Percentiles rank a stretch among this genome's conserved stretches.
Evolutionary conservation across 2,329 filamentous ascomycete species (phyloP).

Genomic region (Dactylellina sp.): DNA sequence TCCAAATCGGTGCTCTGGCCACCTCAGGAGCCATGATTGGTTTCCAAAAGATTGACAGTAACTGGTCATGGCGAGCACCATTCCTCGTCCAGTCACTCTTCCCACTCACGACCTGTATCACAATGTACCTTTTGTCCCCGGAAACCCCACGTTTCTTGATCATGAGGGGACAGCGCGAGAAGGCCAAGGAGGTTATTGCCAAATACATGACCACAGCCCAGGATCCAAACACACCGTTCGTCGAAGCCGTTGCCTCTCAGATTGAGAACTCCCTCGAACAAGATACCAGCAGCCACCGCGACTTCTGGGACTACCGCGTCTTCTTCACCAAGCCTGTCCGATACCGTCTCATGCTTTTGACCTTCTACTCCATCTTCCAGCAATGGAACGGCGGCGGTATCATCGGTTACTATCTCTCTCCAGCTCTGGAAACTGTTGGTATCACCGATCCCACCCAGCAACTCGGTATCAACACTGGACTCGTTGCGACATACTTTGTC

Average conservation of each 20-base stretch:
- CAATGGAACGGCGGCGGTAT: slow-evolving; percentile 67
- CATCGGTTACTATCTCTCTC: slow-evolving; percentile 65
- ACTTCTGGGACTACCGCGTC: slow-evolving; percentile 66
- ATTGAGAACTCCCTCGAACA: slow-evolving; percentile 66
- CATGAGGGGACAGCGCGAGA: slow-evolving; percentile 62
- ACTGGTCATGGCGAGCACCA: slow-evolving; percentile 64
- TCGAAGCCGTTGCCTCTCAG: slow-evolving; percentile 64
- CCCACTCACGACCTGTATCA: slow-evolving; percentile 66
- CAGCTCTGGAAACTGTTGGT: slow-evolving; percentile 65
- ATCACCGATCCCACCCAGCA: slow-evolving; percentile 63
- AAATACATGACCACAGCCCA: slow-evolving; percentile 65
- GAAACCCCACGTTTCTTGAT: slow-evolving; percentile 64
- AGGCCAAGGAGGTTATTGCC: slow-evolving; percentile 63
- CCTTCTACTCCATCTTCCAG: slow-evolving; percentile 67
- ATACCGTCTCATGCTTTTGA: slow-evolving; percentile 65
- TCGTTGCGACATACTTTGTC: slow-evolving; percentile 66
- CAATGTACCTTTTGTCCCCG: slow-evolving; percentile 65
- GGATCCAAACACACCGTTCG: slow-evolving; percentile 64
- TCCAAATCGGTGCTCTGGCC: slow-evolving; percentile 65
- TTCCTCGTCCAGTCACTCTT: slow-evolving; percentile 67
- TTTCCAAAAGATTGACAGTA: slow-evolving; percentile 63
- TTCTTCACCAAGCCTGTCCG: slow-evolving; percentile 66
- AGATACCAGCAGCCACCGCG: slow-evolving; percentile 62
- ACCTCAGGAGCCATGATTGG: slow-evolving; percentile 66
- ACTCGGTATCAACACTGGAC: slow-evolving; percentile 65